Base-by-base conservation (phyloP, 2,329 filamentous ascomycete genomes). In the Dryadomyces quercivorus region DNA sequence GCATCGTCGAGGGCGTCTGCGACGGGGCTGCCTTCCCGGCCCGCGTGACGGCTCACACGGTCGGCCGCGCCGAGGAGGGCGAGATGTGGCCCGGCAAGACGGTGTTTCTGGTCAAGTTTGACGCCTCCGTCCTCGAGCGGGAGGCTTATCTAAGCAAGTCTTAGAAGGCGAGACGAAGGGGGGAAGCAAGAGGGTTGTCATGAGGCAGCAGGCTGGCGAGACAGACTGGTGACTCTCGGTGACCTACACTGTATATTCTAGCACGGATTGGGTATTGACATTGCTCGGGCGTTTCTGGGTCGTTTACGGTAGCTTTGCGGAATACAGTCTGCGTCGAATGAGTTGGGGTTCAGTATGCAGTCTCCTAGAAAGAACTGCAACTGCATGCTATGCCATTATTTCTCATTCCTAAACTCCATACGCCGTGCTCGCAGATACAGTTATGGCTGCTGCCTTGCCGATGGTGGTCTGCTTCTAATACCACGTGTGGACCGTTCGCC, bases 11-110 rank as follows among this genome's bases (percentile, higher is more conserved):
- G 76, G 93, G 93, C 21, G 84, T 95, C 12, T 95, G 93, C 69
- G 93, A 97, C 70, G 92, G 90, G 9, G 88, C 88, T 45, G 91
- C 86, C 7, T 96, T 96, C 66, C 83, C 86, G 49, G 92, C 89
- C 0, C 84, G 86, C 59, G 93, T 97, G 20, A 93, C 86, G 56
- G 92, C 93, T 61, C 93, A 98, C 67, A 89, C 82, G 58, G 83
- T 86, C 63, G 80, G 76, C 52, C 72, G 70, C 15, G 73, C 74
- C 61, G 70, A 71, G 61, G 78, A 78, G 67, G 79, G 84, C 59
- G 88, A 92, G 64, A 85, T 97, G 82, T 97, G 92, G 91, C 93
- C 93, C 0, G 88, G 88, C 38, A 88, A 93, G 74, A 98, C 93
- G 46, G 91, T 98, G 36, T 98, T 96, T 66, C 69, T 98, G 67